Evolutionary conservation across 2,329 filamentous ascomycete species (phyloP).

Genomic region (Byssochlamys sp.): DNA sequence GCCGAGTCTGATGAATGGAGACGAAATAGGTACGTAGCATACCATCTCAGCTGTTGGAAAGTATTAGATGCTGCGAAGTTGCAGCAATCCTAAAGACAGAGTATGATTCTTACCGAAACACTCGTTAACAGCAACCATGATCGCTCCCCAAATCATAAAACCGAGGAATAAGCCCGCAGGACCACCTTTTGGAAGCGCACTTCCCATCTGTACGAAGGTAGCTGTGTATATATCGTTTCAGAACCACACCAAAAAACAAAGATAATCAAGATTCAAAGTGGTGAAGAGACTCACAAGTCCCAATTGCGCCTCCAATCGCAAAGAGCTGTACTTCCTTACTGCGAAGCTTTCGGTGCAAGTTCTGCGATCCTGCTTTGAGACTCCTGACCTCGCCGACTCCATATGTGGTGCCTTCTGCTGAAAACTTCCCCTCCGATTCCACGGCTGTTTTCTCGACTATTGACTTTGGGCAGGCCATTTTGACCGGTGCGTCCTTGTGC

Average conservation of each 20-base stretch:
- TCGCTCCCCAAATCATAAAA: conserved; percentile 14
- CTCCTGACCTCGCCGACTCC: background rate
- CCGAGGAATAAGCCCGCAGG: conserved; percentile 17
- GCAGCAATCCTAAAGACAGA: too few relatives aligned
- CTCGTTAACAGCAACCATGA: conserved; percentile 13
- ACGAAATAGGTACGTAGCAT: conserved; percentile 17
- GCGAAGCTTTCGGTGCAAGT: conserved; percentile 22
- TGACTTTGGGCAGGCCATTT: background rate
- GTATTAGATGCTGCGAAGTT: background rate
- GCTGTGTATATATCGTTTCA: background rate
- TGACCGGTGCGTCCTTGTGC: background rate
- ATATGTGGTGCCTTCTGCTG: background rate
- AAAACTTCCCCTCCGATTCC: background rate
- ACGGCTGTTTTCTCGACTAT: background rate
- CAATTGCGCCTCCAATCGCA: conserved; percentile 26
- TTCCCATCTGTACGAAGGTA: conserved; percentile 10
- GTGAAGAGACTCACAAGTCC: conserved; percentile 18
- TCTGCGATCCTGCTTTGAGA: conserved; percentile 9
- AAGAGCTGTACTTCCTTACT: conserved; percentile 26
- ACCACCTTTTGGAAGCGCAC: conserved; percentile 15
- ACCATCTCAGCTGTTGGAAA: conserved; percentile 18
- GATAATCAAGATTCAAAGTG: background rate
- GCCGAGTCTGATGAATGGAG: conserved; percentile 16
- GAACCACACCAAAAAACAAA: background rate
- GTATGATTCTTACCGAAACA: background rate